Conservation (phyloP, 2,329 filamentous ascomycete species). For the Pseudocercospora cruenta region DNA sequence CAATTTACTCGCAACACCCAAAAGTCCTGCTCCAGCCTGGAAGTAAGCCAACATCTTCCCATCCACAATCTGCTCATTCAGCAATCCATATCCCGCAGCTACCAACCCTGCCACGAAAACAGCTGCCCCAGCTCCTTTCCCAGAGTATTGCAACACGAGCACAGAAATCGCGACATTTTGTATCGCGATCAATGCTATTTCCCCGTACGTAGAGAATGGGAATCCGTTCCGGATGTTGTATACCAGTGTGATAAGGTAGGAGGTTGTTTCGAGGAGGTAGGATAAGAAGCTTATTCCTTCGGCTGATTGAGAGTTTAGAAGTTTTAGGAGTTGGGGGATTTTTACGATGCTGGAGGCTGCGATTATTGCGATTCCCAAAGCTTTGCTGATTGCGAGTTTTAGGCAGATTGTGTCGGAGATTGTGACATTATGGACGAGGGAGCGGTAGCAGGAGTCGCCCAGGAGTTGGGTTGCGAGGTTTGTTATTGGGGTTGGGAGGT, state of each 20-base stretch:
- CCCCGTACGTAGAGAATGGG: slow-evolving; percentile 95
- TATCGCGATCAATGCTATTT: slow-evolving; percentile 86
- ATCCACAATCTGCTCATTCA: slow-evolving; percentile 67
- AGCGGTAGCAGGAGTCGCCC: slow-evolving; percentile 81
- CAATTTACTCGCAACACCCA: slow-evolving; percentile 87
- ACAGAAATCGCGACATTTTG: slow-evolving; percentile 91
- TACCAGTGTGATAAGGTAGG: slow-evolving; percentile 84
- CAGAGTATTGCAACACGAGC: slow-evolving; percentile 82
- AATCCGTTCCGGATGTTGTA: slow-evolving; percentile 92
- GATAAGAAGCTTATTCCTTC: slow-evolving; percentile 85
- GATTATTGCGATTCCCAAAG: slow-evolving; percentile 90
- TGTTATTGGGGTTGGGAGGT: slow-evolving; percentile 69
- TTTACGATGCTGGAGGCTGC: slow-evolving; percentile 89
- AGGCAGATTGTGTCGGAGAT: slow-evolving; percentile 76
- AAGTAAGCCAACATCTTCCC: slow-evolving; percentile 71
- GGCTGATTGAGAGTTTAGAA: slow-evolving; percentile 77
- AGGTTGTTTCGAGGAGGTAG: slow-evolving; percentile 87
- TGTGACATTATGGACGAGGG: slow-evolving; percentile 83
- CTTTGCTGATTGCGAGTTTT: slow-evolving; percentile 89
- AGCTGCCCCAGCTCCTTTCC: slow-evolving; percentile 68
- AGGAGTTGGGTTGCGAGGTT: slow-evolving; percentile 78
- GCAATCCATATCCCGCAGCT: slow-evolving; percentile 69
- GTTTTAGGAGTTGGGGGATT: slow-evolving; percentile 93
- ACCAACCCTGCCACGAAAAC: slow-evolving; percentile 78
- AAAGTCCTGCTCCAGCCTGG: slow-evolving; percentile 79